These are phyloP conservation scores for Rhododendron ovatum DNA, from an alignment of 148 eudicot species.

Conservation along the genomic window DNA sequence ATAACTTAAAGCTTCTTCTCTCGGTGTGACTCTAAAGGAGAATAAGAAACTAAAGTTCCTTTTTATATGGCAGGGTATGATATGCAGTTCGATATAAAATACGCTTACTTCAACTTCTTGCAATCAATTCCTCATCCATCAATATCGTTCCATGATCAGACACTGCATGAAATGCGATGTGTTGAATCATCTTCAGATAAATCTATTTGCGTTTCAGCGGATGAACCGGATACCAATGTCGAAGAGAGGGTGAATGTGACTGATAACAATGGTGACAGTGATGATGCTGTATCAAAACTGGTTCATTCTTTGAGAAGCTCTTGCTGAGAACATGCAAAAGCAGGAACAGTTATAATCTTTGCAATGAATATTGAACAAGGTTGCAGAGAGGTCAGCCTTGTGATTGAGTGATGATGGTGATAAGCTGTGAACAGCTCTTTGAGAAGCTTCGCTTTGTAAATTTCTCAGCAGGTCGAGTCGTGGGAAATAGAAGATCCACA, in stretches of 20 bases:
- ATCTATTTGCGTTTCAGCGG: slow-evolving; percentile 7
- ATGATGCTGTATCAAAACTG: not conserved
- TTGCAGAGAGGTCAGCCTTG: not conserved
- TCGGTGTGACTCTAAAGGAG: not conserved
- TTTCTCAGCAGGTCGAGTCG: not conserved
- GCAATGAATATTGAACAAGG: not conserved
- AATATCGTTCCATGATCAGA: slow-evolving; percentile 2
- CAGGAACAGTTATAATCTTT: not conserved
- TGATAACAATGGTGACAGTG: not conserved
- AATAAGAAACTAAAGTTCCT: slow-evolving; percentile 3
- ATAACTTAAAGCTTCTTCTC: not conserved
- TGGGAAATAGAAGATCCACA: not conserved
- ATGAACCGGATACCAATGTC: not conserved
- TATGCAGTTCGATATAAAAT: slow-evolving; percentile 90
- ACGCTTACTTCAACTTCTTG: slow-evolving; percentile 94
- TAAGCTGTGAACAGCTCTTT: not conserved
- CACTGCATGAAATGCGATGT: not conserved
- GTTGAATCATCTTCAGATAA: slow-evolving; percentile 8
- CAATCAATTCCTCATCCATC: slow-evolving; percentile 40
- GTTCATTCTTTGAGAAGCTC: not conserved
- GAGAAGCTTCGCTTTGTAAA: not conserved
- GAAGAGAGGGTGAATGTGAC: not conserved
- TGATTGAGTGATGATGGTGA: not conserved
- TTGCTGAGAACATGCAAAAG: not conserved
- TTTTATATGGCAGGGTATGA: slow-evolving; percentile 79